Percentiles rank a stretch among this genome's conserved stretches.
Evolutionary conservation across 345 rosid genomes (phyloP).

Genomic region (Adansonia digitata): DNA sequence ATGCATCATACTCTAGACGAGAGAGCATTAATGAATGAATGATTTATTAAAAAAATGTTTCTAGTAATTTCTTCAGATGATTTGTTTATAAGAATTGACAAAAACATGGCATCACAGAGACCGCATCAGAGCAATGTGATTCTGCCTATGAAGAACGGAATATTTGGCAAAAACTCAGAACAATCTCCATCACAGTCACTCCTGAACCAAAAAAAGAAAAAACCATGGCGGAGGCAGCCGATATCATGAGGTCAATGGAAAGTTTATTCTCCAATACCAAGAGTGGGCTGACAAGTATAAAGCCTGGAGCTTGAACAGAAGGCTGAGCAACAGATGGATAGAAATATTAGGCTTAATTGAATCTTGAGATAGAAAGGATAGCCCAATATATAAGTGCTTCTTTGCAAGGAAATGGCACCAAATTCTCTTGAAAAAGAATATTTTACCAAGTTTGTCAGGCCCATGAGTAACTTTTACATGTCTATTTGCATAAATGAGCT

Average conservation of each 20-base stretch:
- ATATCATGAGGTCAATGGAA: neutral
- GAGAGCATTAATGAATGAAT: neutral
- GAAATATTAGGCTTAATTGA: neutral
- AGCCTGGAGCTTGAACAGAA: neutral
- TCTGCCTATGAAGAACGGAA: neutral
- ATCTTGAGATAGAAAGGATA: conserved; percentile 1
- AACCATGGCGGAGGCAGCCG: neutral
- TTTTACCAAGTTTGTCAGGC: neutral
- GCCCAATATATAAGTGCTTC: neutral
- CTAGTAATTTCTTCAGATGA: neutral
- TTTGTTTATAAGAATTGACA: neutral
- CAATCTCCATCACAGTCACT: neutral
- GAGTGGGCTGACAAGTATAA: neutral
- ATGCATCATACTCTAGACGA: neutral
- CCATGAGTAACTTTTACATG: neutral
- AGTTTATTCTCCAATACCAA: neutral
- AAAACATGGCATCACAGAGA: neutral
- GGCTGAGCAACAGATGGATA: neutral
- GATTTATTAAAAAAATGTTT: neutral
- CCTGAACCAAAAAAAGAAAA: neutral
- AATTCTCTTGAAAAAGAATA: neutral
- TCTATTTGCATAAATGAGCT: neutral
- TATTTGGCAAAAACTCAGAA: neutral
- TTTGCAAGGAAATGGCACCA: neutral
- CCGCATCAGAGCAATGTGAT: neutral